Conservation (phyloP, 768 basidiomycete species). For the Boletus subcaerulescens region DNA sequence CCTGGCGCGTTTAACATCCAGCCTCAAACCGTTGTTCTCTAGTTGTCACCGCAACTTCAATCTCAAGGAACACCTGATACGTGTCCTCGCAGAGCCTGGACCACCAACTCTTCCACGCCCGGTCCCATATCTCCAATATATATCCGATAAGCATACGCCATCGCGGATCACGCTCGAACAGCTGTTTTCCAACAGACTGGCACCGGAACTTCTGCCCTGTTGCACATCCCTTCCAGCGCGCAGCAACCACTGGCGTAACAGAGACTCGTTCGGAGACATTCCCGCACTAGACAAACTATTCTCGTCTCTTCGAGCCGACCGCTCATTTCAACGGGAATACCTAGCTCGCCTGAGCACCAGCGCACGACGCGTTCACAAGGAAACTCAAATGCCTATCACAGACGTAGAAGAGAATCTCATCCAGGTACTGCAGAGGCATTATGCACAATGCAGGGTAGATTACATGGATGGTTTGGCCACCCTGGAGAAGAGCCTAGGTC, state of each 20-base stretch:
- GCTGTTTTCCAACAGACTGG: neutral
- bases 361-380: neutral
- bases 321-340: neutral
- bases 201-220: neutral
- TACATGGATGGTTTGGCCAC: neutral
- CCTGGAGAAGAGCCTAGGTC: neutral
- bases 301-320: neutral
- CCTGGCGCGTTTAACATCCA: neutral
- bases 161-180: neutral
- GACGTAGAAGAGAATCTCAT: neutral
- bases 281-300: neutral
- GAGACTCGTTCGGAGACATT: neutral
- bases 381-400: neutral
- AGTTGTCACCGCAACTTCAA: conserved; percentile 12
- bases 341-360: neutral
- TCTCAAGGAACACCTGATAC: conserved; percentile 1
- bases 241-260: neutral
- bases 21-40: conserved; percentile 1
- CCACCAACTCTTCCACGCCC: neutral
- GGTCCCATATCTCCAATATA: neutral
- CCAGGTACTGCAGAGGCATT: neutral
- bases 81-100: neutral
- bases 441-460: neutral
- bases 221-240: too few species aligned
- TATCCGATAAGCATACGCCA: too few species aligned